phyloP scores from a whole-genome alignment of 805 yeast species.

The Saccharomycodes ludwigii region DNA sequence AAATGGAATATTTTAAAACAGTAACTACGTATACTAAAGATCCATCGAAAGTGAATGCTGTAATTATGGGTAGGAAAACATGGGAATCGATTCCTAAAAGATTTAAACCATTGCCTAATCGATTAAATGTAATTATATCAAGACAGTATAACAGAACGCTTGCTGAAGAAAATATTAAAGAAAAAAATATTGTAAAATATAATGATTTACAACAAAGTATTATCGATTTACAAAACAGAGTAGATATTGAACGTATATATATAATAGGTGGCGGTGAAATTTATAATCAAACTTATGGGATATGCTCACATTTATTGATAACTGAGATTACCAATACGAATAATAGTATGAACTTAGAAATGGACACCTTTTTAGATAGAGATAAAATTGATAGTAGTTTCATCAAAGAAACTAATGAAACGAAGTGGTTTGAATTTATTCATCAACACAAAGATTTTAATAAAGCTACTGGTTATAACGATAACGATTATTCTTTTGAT shows the following conservation, averaged over 20 bases:
- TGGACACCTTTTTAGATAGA: conserved; percentile 61
- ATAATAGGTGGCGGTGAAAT: conserved; percentile 91
- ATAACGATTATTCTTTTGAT: no score
- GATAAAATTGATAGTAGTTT: conserved; percentile 6
- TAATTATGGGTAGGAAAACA: conserved; percentile 91
- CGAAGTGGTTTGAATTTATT: no score
- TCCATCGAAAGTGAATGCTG: conserved; percentile 46
- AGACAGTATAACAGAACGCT: conserved; percentile 22
- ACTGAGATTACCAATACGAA: conserved; percentile 47
- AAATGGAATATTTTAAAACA: conserved; percentile 73
- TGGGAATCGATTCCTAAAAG: conserved; percentile 86
- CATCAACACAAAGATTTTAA: no score
- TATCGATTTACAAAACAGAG: conserved; percentile 19
- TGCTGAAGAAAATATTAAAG: conserved; percentile 8
- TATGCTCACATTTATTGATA: conserved; percentile 45
- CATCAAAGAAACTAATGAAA: background rate
- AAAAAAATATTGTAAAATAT: conserved; percentile 14
- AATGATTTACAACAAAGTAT: conserved; percentile 36
- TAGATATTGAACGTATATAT: conserved; percentile 45
- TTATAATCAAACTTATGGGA: conserved; percentile 41
- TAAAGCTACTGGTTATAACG: no score
- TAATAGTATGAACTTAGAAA: conserved; percentile 25
- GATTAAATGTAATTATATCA: conserved; percentile 69
- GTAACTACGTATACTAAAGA: conserved; percentile 42
- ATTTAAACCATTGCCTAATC: conserved; percentile 70